Evolutionary conservation across 1,284 basidiomycete genomes (phyloP), one percentile per base, ranked within the genome.

Genomic region (Cutaneotrichosporon spelunceum): DNA sequence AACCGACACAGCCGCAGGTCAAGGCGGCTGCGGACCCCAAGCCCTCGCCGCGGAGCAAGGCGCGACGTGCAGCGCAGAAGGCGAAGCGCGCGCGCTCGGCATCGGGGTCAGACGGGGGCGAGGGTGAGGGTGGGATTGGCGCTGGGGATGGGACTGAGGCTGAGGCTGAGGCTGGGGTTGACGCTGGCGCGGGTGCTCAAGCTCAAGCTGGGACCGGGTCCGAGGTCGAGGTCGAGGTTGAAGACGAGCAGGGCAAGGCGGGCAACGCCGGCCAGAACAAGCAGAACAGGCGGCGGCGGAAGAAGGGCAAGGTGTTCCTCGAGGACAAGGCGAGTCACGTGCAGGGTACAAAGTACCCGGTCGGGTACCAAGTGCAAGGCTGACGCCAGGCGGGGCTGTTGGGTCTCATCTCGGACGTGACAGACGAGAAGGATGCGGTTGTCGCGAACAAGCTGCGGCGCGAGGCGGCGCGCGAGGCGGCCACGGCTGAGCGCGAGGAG

Each of bases 291-390:
- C 5, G 50, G 50, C n/a, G 21, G 11, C 23, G 34, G 34, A 53
- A 53, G 52, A 53, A 53, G 52, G 52, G 52, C 52, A 53, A 53
- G 23, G 34, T 53, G 33, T 53, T 53, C 52, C 33, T 53, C 30
- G 50, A 53, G 52, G 34, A 53, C 52, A 53, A 53, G 52, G 52
- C 26, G 23, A 11, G 52, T 19, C n/a, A n/a, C n/a, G n/a, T n/a
- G n/a, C n/a, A n/a, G n/a, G n/a, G n/a, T n/a, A n/a, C n/a, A n/a
- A n/a, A n/a, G n/a, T n/a, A n/a, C n/a, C n/a, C n/a, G n/a, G n/a
- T 19, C 23, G 27, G 11, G 7, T 26, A 27, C 8, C 16, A 19
- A 1, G 13, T 33, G 30, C 4, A 49, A 34, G 4, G 52, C 52
- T 53, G 21, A 53, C 23, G 1, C 33, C 34, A 53, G 52, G 52